A percentile compares a stretch with the other conserved stretches of the same genome.
These are phyloP conservation scores for Aspergillus ruber DNA, from an alignment of 2,329 filamentous ascomycete species.

Conservation along the genomic window DNA sequence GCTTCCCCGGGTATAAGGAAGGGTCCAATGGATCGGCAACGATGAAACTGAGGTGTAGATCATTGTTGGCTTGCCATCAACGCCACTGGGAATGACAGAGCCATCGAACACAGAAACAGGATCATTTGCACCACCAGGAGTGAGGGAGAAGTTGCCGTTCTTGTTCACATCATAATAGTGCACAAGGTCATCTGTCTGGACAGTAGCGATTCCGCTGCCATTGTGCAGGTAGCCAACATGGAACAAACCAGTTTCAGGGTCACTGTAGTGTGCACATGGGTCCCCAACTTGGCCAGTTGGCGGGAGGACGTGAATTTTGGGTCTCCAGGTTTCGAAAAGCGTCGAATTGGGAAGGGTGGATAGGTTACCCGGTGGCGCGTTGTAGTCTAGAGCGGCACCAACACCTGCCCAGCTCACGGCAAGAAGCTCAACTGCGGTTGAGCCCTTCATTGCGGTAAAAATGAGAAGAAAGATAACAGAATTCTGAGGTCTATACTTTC, in stretches of 20 bases:
- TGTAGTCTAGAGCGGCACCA: slow-evolving; percentile 3
- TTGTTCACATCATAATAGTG: slow-evolving; percentile 11
- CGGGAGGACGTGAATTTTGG: slow-evolving; percentile 11
- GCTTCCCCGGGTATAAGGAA: slow-evolving; percentile 38
- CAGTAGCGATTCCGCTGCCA: slow-evolving; percentile 9
- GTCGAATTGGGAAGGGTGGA: slow-evolving; percentile 9
- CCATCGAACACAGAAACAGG: slow-evolving; percentile 14
- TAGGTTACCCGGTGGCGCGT: slow-evolving; percentile 10
- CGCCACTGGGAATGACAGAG: slow-evolving; percentile 12
- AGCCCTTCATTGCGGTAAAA: too few relatives aligned
- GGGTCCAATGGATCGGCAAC: slow-evolving; percentile 41
- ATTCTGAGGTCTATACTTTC: too few relatives aligned
- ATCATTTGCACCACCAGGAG: slow-evolving; percentile 12
- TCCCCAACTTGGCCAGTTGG: slow-evolving; percentile 13
- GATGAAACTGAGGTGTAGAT: slow-evolving; percentile 45
- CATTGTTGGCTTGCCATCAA: slow-evolving; percentile 39
- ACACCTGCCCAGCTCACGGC: too few relatives aligned
- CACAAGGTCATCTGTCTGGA: slow-evolving; percentile 10
- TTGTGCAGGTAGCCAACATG: slow-evolving; percentile 15
- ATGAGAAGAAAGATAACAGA: too few relatives aligned
- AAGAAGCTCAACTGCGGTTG: too few relatives aligned
- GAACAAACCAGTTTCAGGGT: slow-evolving; percentile 13
- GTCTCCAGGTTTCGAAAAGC: slow-evolving; percentile 14
- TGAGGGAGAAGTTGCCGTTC: slow-evolving; percentile 6
- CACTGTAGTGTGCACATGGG: slow-evolving; percentile 13